Evolutionary conservation across 495 filamentous ascomycete species (phyloP).

Genomic region (Trichoderma erinaceum): DNA sequence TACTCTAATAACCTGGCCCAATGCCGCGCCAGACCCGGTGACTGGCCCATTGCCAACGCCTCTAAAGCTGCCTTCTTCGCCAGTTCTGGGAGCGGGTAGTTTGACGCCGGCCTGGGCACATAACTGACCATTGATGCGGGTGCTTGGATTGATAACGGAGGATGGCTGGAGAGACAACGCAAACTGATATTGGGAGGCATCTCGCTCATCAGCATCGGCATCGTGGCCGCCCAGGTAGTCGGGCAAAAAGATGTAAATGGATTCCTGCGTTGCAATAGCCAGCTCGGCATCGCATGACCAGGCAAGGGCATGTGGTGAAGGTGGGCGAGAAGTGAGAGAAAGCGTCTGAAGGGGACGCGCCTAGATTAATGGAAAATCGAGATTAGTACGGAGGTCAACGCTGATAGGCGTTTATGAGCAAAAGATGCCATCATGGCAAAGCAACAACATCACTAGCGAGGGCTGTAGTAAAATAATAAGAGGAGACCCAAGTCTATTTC

Average conservation of each 20-base stretch:
- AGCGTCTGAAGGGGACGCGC: constrained; percentile 39
- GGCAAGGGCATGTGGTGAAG: constrained; percentile 38
- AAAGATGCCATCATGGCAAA: too few relatives aligned
- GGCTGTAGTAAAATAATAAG: too few relatives aligned
- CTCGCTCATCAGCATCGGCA: constrained; percentile 17
- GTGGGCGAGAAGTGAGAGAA: constrained; percentile 34
- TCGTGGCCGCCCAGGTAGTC: constrained; percentile 29
- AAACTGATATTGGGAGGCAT: constrained; percentile 22
- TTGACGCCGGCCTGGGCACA: constrained; percentile 21
- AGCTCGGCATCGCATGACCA: constrained; percentile 47
- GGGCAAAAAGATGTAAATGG: constrained; percentile 41
- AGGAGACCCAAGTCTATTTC: too few relatives aligned
- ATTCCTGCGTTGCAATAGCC: constrained; percentile 42
- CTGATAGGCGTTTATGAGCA: too few relatives aligned
- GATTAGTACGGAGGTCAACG: too few relatives aligned
- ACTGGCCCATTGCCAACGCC: constrained; percentile 39
- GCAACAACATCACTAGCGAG: too few relatives aligned
- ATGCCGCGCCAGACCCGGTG: constrained; percentile 38
- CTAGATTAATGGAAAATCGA: constrained; percentile 12
- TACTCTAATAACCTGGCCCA: constrained; percentile 41
- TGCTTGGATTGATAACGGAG: constrained; percentile 18
- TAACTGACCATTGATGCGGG: constrained; percentile 32
- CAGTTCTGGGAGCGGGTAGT: constrained; percentile 25
- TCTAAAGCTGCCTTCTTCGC: constrained; percentile 14
- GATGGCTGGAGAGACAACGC: constrained; percentile 31